These are phyloP conservation scores for Boletus subcaerulescens DNA, from an alignment of 768 basidiomycete species.

Conservation along the genomic window DNA sequence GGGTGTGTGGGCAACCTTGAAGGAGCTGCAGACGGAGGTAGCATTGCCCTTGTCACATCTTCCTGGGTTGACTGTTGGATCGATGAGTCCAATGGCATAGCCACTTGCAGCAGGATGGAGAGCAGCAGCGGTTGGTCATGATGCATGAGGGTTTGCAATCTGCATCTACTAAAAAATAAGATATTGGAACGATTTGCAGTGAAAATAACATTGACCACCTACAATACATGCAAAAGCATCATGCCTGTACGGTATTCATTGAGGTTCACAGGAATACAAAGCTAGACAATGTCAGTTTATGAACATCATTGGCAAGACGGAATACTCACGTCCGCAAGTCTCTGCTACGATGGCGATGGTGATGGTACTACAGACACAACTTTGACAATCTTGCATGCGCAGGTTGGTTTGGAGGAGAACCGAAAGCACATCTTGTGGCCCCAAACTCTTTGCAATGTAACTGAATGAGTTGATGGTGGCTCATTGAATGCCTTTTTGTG, in stretches of 20 bases:
- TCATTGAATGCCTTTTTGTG: conserved; percentile 98
- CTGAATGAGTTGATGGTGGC: conserved; percentile 99
- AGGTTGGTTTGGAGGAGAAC: conserved; percentile 95
- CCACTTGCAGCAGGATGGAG: no score
- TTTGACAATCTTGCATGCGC: conserved; percentile 97
- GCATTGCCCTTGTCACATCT: no score
- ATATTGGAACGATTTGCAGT: no score
- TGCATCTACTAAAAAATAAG: no score
- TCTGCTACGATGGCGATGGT: conserved; percentile 96
- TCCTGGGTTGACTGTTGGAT: no score
- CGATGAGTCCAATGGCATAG: no score
- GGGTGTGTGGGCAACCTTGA: no score
- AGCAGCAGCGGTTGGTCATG: no score
- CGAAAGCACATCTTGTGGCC: conserved; percentile 96
- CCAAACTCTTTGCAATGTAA: conserved; percentile 98
- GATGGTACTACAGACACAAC: conserved; percentile 96
- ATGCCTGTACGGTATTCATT: conserved; percentile 91
- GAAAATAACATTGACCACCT: no score
- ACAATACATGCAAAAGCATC: no score
- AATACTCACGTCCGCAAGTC: conserved; percentile 70
- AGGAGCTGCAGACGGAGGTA: no score
- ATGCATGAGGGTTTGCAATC: no score
- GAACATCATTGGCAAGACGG: not conserved
- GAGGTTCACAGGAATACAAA: conserved; percentile 97
- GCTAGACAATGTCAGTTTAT: conserved; percentile 39